Evolutionary conservation across 75 land plant genomes (phyloP).

Genomic region (Pinus taeda): DNA sequence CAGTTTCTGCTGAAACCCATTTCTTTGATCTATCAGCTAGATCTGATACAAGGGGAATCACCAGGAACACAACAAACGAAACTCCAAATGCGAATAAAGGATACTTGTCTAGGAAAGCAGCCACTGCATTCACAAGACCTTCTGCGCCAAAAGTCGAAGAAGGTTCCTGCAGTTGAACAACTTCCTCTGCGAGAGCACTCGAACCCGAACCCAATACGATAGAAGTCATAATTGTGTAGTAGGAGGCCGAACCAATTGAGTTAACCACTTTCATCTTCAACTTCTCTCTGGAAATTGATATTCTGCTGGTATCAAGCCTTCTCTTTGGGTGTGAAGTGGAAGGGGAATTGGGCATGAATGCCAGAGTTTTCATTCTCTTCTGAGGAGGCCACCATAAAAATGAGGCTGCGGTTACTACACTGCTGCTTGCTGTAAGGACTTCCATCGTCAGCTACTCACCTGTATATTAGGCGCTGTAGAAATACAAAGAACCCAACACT

Average conservation of each 20-base stretch:
- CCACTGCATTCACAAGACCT: conserved; percentile 1
- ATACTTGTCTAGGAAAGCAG: not conserved
- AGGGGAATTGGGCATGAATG: no score
- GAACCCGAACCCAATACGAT: not conserved
- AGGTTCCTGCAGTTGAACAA: not conserved
- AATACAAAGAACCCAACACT: no score
- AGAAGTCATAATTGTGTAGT: not conserved
- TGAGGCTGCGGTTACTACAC: no score
- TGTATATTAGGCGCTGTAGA: no score
- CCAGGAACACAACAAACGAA: not conserved
- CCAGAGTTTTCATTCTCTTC: no score
- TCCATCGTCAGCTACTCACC: no score
- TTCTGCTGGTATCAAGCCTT: no score
- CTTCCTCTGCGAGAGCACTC: not conserved
- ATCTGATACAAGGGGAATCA: not conserved
- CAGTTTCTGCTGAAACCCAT: not conserved
- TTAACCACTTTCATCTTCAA: not conserved
- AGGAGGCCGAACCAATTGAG: not conserved
- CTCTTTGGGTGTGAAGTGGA: no score
- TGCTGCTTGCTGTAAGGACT: no score
- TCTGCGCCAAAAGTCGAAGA: not conserved
- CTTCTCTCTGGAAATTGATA: not conserved
- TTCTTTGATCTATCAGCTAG: not conserved
- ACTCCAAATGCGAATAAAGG: conserved; percentile 1
- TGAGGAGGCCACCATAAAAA: no score